Conservation (phyloP, 2,329 filamentous ascomycete genomes). For the Graphilbum ipis-grandicollis region DNA sequence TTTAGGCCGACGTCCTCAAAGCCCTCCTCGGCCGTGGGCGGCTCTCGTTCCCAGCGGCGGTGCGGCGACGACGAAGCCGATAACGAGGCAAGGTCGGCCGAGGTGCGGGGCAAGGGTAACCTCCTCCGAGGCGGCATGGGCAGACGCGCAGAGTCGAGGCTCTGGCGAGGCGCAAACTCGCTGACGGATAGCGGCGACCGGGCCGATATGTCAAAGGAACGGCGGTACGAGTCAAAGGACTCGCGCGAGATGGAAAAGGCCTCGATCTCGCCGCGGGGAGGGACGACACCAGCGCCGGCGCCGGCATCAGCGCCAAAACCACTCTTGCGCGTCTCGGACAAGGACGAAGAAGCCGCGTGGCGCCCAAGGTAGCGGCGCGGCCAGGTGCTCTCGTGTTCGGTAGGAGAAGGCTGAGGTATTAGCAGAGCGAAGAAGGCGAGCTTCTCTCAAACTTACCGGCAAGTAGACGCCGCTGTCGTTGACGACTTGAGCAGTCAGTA, state of each 20-base stretch:
- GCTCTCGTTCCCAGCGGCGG: slow-evolving; percentile 39
- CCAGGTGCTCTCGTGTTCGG: slow-evolving; percentile 74
- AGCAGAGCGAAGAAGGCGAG: background rate
- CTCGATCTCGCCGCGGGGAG: slow-evolving; percentile 73
- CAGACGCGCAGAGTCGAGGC: slow-evolving; percentile 48
- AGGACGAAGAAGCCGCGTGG: no score
- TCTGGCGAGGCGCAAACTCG: slow-evolving; percentile 43
- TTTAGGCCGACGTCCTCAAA: slow-evolving; percentile 85
- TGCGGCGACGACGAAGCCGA: no score
- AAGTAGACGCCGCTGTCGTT: slow-evolving; percentile 92
- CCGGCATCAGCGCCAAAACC: no score
- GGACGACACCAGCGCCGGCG: no score
- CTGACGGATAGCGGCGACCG: slow-evolving; percentile 53
- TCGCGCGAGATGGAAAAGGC: slow-evolving; percentile 91
- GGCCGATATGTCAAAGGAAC: slow-evolving; percentile 90
- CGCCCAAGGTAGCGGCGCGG: slow-evolving; percentile 31
- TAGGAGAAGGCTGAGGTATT: slow-evolving; percentile 56
- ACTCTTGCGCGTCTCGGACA: no score
- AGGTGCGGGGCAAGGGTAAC: no score
- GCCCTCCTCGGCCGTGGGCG: slow-evolving; percentile 42
- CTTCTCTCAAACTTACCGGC: slow-evolving; percentile 41
- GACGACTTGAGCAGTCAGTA: slow-evolving; percentile 47
- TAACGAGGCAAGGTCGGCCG: no score
- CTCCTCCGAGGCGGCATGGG: no score
- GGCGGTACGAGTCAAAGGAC: slow-evolving; percentile 90